Evolutionary conservation across 768 basidiomycete species (phyloP).

Genomic region (Hysterangium stoloniferum): DNA sequence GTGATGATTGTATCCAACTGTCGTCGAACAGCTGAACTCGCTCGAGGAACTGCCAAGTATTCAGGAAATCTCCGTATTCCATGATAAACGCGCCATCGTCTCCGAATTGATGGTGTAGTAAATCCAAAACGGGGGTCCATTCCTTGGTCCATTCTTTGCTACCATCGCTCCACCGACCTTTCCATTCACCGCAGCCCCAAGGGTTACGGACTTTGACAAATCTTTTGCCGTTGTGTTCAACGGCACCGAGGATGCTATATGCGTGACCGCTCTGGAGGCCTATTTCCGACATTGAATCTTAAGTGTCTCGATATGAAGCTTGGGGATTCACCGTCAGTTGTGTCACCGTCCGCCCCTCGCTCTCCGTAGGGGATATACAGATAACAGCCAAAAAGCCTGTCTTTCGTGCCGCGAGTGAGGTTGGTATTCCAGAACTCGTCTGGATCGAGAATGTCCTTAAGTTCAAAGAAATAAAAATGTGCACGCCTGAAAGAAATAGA

Average conservation of each 20-base stretch:
- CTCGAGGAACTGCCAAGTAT: slow-evolving; percentile 34
- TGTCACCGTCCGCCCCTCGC: not conserved
- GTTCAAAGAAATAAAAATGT: not conserved
- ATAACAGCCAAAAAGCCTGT: slow-evolving; percentile 45
- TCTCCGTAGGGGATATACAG: slow-evolving; percentile 23
- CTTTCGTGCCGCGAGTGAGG: slow-evolving; percentile 39
- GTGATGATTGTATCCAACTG: slow-evolving; percentile 39
- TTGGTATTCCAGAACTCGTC: slow-evolving; percentile 49
- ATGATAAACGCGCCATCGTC: slow-evolving; percentile 48
- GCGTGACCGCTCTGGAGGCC: slow-evolving; percentile 27
- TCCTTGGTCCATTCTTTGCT: slow-evolving; percentile 49
- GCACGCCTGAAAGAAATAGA: not conserved
- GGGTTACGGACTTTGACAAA: slow-evolving; percentile 45
- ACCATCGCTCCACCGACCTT: slow-evolving; percentile 44
- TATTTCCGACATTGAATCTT: not conserved
- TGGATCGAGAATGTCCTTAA: slow-evolving; percentile 40
- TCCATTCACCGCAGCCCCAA: slow-evolving; percentile 44
- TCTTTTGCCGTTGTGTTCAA: slow-evolving; percentile 35
- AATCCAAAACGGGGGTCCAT: slow-evolving; percentile 36
- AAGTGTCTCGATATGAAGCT: not conserved
- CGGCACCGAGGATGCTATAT: slow-evolving; percentile 39
- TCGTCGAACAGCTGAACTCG: slow-evolving; percentile 38
- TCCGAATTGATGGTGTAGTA: slow-evolving; percentile 41
- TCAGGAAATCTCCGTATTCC: slow-evolving; percentile 43
- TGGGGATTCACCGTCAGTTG: not conserved